These are phyloP conservation scores for Ziziphus jujuba DNA, from an alignment of 306 rosid genomes.

Conservation along the genomic window DNA sequence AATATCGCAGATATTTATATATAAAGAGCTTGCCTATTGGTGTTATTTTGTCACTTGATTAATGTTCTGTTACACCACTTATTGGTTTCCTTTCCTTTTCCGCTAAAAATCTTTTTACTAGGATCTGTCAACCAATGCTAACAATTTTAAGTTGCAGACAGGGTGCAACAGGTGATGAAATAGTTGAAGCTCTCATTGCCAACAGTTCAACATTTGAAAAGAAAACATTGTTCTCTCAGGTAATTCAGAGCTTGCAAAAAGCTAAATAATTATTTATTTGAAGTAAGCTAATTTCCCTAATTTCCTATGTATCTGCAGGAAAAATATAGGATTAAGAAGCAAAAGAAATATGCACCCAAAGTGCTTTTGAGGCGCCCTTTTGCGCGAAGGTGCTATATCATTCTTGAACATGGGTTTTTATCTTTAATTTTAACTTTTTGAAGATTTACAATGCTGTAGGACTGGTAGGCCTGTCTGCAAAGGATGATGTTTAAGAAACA, in stretches of 20 bases:
- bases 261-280: constrained; percentile 10
- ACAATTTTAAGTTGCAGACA: constrained; percentile 49
- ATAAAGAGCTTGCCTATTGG: no score
- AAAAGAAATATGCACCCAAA: constrained; percentile 92
- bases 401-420: background rate
- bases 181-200: constrained; percentile 88
- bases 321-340: constrained; percentile 89
- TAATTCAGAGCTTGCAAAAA: constrained; percentile 27
- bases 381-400: constrained; percentile 58
- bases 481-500: no score
- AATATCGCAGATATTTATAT: no score
- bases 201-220: constrained; percentile 89
- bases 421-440: background rate
- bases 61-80: background rate
- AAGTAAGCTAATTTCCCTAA: constrained; percentile 6
- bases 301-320: constrained; percentile 54
- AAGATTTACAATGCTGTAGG: background rate
- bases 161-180: constrained; percentile 86
- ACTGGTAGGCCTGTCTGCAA: no score
- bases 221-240: constrained; percentile 94
- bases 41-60: background rate
- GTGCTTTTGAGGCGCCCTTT: constrained; percentile 83
- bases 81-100: background rate
- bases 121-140: background rate
- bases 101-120: background rate